Evolutionary conservation across 169 alveolate genomes (phyloP), one percentile per base, ranked within the genome.

Genomic region (Fabrea salina): DNA sequence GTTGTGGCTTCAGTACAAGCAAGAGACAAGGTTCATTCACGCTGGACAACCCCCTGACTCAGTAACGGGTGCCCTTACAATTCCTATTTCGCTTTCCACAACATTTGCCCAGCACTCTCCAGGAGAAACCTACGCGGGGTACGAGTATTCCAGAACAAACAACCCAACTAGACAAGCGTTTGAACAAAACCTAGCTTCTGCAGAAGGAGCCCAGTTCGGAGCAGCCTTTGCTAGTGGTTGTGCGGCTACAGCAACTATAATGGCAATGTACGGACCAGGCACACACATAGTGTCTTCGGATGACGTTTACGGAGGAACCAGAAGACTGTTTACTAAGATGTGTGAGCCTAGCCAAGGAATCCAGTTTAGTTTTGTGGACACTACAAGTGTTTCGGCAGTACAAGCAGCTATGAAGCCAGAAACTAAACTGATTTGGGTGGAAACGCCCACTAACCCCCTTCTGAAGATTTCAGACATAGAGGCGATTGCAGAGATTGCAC

Each of bases 241-340:
- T 70, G 90, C 93, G 25, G 87, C 94, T 3, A 85, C 88, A 13
- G 58, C 61, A 3, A 61, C 83, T 25, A 74, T 87, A 16, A 32
- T 78, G 56, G 67, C 71, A n/a, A 16, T 84, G 6, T 57, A 85
- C 3, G 68, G 75, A 8, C 56, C 78, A 27, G 94, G 93, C 13
- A 89, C 85, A 41, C 92, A 92, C 35, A 84, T 88, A 16, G 40
- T 92, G 1, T 59, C 84, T 25, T 72, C 79, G 47, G 94, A 92
- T 74, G 97, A 93, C 82, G 85, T 92, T 13, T 94, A 94, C 77
- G 97, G 97, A 19, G 97, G 97, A 27, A 94, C 96, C 4, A 68
- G 75, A n/a, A 85, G 93, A 49, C 86, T 87, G 59, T 82, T 94
- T 40, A 83, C 86, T 47, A 77, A 61, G 35, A 59, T 66, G 25